These are phyloP conservation scores for Galerina sulciceps DNA, from an alignment of 768 basidiomycete species.

Conservation along the genomic window DNA sequence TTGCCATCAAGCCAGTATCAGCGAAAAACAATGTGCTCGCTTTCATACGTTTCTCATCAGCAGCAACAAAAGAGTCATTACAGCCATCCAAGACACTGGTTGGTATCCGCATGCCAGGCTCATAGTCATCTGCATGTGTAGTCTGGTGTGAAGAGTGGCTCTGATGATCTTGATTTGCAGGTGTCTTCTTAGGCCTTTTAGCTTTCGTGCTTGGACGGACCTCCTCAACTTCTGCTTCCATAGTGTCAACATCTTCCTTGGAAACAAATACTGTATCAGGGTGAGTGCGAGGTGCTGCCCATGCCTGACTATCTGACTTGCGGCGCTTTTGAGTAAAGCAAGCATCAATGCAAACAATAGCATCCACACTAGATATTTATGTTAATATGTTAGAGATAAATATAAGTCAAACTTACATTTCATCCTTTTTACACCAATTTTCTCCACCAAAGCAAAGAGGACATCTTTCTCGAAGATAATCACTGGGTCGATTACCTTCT, in stretches of 20 bases:
- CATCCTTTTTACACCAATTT: neutral
- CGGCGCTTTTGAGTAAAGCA: too few relatives aligned
- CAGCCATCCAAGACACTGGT: slow-evolving; percentile 35
- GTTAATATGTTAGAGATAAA: too few relatives aligned
- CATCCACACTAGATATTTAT: neutral
- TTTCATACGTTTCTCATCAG: slow-evolving; percentile 17
- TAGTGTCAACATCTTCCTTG: too few relatives aligned
- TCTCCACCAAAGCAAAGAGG: slow-evolving; percentile 16
- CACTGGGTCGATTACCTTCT: slow-evolving; percentile 5
- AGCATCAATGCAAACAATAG: too few relatives aligned
- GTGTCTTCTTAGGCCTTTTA: too few relatives aligned
- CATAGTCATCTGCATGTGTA: neutral
- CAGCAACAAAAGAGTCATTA: slow-evolving; percentile 33
- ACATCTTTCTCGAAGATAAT: slow-evolving; percentile 9
- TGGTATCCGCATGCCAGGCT: slow-evolving; percentile 28
- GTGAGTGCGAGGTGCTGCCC: neutral
- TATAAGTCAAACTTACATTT: too few relatives aligned
- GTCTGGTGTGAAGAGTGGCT: neutral
- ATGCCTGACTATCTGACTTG: too few relatives aligned
- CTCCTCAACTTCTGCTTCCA: too few relatives aligned
- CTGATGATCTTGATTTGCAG: too few relatives aligned
- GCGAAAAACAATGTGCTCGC: slow-evolving; percentile 11
- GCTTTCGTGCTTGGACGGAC: too few relatives aligned
- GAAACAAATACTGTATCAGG: too few relatives aligned
- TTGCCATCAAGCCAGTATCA: neutral